A percentile compares a stretch with the other conserved stretches of the same genome.
Evolutionary conservation across 257 asterid genomes (phyloP).

Genomic region (Vinca minor): DNA sequence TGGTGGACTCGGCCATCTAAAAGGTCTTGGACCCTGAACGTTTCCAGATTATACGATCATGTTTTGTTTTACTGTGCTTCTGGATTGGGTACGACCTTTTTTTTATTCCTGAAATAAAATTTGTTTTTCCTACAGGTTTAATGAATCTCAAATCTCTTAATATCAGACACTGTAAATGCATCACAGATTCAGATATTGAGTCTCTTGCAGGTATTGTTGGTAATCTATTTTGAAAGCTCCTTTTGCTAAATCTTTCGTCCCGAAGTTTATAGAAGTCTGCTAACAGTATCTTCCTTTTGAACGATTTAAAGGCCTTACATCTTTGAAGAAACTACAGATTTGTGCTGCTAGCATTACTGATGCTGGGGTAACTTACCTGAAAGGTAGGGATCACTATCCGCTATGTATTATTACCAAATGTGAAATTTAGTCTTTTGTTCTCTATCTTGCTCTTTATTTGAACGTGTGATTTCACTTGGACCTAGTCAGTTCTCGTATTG

Average conservation of each 20-base stretch:
- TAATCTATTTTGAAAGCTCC: not conserved
- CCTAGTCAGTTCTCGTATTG: not conserved
- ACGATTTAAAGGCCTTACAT: constrained; percentile 39
- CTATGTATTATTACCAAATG: not conserved
- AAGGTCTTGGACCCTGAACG: constrained; percentile 36
- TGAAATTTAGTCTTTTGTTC: not conserved
- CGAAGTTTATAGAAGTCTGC: not conserved
- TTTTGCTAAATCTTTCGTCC: constrained; percentile 1
- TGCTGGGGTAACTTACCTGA: constrained; percentile 55
- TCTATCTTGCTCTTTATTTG: not conserved
- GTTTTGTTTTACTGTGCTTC: not conserved
- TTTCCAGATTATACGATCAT: not conserved
- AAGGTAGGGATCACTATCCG: constrained; percentile 30
- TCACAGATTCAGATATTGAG: constrained; percentile 78
- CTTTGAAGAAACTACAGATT: constrained; percentile 61
- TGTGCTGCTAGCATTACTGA: constrained; percentile 80
- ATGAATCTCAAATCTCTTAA: constrained; percentile 66
- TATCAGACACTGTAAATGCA: constrained; percentile 83
- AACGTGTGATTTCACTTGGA: not conserved
- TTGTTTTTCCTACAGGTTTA: constrained; percentile 43
- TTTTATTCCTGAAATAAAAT: too few relatives aligned
- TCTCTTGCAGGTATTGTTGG: constrained; percentile 56
- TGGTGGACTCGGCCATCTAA: constrained; percentile 71
- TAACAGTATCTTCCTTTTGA: constrained; percentile 16
- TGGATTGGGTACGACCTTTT: too few relatives aligned